Evolutionary conservation across 2,329 filamentous ascomycete species (phyloP).

Genomic region (Fusarium incarnatum): DNA sequence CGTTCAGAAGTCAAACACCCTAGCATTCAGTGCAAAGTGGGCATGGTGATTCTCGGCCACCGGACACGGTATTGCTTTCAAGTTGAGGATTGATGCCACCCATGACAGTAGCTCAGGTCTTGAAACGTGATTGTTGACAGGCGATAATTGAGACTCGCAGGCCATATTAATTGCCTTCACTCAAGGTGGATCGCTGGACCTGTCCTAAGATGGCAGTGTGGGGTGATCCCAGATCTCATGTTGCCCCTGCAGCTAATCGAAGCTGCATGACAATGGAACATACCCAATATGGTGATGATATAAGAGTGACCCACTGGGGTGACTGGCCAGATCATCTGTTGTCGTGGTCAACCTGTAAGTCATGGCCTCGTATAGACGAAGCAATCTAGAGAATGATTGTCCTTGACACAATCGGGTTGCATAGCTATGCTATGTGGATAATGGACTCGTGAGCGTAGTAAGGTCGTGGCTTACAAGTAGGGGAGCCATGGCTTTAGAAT

Average conservation of each 20-base stretch:
- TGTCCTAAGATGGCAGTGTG: constrained; percentile 39
- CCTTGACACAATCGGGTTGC: background rate
- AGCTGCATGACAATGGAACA: constrained; percentile 33
- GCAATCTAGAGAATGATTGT: background rate
- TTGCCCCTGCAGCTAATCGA: constrained; percentile 38
- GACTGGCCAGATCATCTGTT: constrained; percentile 6
- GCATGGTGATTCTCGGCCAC: background rate
- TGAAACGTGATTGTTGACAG: background rate
- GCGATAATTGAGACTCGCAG: background rate
- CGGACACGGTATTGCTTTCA: background rate
- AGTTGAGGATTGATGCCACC: background rate
- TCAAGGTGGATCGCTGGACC: constrained; percentile 35
- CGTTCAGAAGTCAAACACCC: background rate
- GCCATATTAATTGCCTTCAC: constrained; percentile 3
- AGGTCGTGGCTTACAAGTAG: background rate
- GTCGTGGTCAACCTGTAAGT: background rate
- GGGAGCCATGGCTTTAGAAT: background rate
- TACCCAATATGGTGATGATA: constrained; percentile 24
- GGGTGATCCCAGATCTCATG: constrained; percentile 40
- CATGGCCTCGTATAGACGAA: background rate
- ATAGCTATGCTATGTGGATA: constrained; percentile 4
- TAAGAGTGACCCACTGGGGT: constrained; percentile 20
- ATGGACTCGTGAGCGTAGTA: constrained; percentile 9
- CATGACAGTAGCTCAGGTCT: background rate
- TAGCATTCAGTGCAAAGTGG: background rate